Evolutionary conservation across 1,284 basidiomycete species (phyloP), one percentile per base, ranked within the genome.

Genomic region (Ceratobasidium sp.): DNA sequence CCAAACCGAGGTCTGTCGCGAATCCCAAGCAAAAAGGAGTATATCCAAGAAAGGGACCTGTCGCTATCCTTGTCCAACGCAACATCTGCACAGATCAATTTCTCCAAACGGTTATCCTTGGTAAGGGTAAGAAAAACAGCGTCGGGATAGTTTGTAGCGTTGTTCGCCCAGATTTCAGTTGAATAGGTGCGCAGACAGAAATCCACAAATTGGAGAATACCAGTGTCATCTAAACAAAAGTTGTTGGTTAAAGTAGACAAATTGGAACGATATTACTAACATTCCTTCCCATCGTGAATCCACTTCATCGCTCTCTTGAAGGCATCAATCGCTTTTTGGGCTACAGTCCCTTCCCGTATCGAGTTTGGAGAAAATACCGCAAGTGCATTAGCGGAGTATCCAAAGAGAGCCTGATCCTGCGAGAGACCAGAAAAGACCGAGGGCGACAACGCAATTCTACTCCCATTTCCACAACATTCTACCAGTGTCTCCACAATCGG

Each of bases 51-150:
- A 78, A 93, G 83, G 81, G 87, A 86, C 87, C 89, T 88, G 7
- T 86, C 84, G 75, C 85, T 86, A 12, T 87, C 86, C 20, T 83
- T 83, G 23, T 82, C 81, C 9, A 85, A 79, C 63, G 84, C 82
- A 13, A 83, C 79, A 3, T 85, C 86, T 66, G 87, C 86, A 6
- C 71, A 64, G 20, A 95, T 82, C 33, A 91, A 83, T 23, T 87
- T 84, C 53, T 87, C 84, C 82, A 92, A 94, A 1, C 89, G 88
- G 0, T 88, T 83, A 82, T 96, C 97, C 82, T 94, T 92, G 84
- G 93, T 94, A 82, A 97, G 89, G n/a, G 92, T 89, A 81, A 93
- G 94, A 82, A 96, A 93, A 1, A 95, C 88, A 55, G 93, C 88
- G 80, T 92, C 89, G 0, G 95, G 92, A 83, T 90, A 94, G 81